Percentiles rank a stretch among this genome's conserved stretches.
Evolutionary conservation across 176 grass and related monocot genomes (phyloP).

Genomic region (Oryza meyeriana): DNA sequence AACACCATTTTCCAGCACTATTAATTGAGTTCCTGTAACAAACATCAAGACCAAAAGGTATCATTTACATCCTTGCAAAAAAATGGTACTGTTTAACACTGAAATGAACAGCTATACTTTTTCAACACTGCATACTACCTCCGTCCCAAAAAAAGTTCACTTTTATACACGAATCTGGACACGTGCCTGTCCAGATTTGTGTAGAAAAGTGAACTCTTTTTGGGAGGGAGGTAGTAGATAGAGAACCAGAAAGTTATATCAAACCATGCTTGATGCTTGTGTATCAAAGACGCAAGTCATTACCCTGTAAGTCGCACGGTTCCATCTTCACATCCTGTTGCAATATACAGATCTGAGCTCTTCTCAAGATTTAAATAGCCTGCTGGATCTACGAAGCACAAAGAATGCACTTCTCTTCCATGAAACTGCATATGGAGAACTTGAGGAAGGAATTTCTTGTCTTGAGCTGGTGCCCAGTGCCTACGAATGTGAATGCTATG

Average conservation of each 20-base stretch:
- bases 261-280: background rate
- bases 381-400: conserved; percentile 65
- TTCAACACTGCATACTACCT: background rate
- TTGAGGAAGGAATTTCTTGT: conserved; percentile 70
- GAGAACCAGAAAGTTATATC: background rate
- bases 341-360: conserved; percentile 45
- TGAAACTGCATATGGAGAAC: conserved; percentile 85
- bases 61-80: background rate
- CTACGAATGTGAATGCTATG: conserved; percentile 75
- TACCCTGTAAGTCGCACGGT: conserved; percentile 87
- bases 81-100: background rate
- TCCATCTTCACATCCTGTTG: conserved; percentile 95
- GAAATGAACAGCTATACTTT: conserved; percentile 10
- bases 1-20: conserved; percentile 62
- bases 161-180: too few relatives aligned
- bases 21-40: conserved; percentile 53
- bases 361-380: conserved; percentile 35
- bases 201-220: too few relatives aligned
- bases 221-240: too few relatives aligned
- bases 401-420: conserved; percentile 90
- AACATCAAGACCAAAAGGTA: conserved; percentile 22
- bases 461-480: conserved; percentile 52
- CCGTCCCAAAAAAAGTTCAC: too few relatives aligned
- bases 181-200: too few relatives aligned
- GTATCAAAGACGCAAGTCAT: background rate